These are phyloP conservation scores for Pyrenopolyporus hunteri DNA, from an alignment of 495 filamentous ascomycete genomes.

Conservation along the genomic window DNA sequence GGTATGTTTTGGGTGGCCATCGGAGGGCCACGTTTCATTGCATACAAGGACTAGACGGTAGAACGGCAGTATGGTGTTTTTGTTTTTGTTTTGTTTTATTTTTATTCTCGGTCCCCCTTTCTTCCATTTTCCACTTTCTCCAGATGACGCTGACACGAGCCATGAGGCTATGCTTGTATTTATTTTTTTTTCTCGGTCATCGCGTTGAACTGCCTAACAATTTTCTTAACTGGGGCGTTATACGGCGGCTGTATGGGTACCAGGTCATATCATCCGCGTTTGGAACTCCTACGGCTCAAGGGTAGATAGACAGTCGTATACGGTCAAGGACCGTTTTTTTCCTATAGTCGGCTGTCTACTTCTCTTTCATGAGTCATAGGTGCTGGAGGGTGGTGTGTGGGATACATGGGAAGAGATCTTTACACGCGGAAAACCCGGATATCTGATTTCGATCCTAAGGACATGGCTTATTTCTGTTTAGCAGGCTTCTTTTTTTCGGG, in stretches of 20 bases:
- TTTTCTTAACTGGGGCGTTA: slow-evolving; percentile 11
- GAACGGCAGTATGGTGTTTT: slow-evolving; percentile 16
- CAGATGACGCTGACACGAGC: slow-evolving; percentile 7
- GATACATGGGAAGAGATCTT: slow-evolving; percentile 2
- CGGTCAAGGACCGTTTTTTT: background rate
- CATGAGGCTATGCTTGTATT: slow-evolving; percentile 29
- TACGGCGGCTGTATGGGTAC: slow-evolving; percentile 1
- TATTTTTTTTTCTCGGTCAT: background rate
- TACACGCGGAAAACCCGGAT: background rate
- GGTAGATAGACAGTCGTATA: slow-evolving; percentile 17
- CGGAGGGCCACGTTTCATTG: slow-evolving; percentile 8
- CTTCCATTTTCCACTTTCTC: no score
- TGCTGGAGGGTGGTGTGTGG: no score
- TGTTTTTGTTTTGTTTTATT: background rate
- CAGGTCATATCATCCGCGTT: slow-evolving; percentile 9
- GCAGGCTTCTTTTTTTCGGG: background rate
- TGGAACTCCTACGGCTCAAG: background rate
- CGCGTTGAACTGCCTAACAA: background rate
- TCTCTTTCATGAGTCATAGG: slow-evolving; percentile 10
- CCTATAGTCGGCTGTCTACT: background rate
- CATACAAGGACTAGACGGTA: slow-evolving; percentile 18
- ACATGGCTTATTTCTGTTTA: slow-evolving; percentile 1
- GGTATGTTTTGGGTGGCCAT: background rate
- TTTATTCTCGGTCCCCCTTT: no score
- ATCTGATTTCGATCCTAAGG: background rate